Evolutionary conservation across 176 grass and related monocot species (phyloP).

Genomic region (Carex cristatella): DNA sequence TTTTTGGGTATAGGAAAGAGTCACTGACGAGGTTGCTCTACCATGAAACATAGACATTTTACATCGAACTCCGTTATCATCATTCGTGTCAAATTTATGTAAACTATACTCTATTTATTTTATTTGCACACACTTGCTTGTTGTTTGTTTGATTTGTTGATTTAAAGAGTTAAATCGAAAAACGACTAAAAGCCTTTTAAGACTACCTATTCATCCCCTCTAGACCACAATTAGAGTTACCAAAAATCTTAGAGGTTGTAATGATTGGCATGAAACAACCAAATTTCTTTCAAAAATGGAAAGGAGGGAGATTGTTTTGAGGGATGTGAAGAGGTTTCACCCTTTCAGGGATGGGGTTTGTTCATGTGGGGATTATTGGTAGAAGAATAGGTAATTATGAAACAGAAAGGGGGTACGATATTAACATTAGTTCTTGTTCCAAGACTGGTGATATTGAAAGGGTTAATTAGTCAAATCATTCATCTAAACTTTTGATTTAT

Average conservation of each 20-base stretch:
- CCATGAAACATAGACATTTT: no score
- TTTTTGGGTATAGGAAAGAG: no score
- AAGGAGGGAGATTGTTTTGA: slow-evolving; percentile 65
- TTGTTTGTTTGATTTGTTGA: no score
- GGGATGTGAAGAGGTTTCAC: slow-evolving; percentile 77
- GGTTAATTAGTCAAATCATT: background rate
- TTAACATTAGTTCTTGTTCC: background rate
- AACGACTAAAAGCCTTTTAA: no score
- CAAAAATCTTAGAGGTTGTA: slow-evolving; percentile 94
- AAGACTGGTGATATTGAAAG: background rate
- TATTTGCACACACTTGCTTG: no score
- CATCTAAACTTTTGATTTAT: background rate
- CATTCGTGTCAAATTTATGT: no score
- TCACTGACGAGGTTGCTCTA: no score
- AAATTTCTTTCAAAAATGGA: slow-evolving; percentile 81
- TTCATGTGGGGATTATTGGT: slow-evolving; percentile 91
- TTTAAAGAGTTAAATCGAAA: no score
- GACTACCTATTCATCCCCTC: background rate
- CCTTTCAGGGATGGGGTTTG: slow-evolving; percentile 68
- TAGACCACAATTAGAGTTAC: slow-evolving; percentile 64
- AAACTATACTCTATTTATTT: no score
- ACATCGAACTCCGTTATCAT: no score
- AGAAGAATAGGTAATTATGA: background rate
- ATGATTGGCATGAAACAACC: slow-evolving; percentile 78
- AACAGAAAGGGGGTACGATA: background rate